phyloP scores from a whole-genome alignment of 2,329 filamentous ascomycete species.

The Ascocoryne sarcoides region DNA sequence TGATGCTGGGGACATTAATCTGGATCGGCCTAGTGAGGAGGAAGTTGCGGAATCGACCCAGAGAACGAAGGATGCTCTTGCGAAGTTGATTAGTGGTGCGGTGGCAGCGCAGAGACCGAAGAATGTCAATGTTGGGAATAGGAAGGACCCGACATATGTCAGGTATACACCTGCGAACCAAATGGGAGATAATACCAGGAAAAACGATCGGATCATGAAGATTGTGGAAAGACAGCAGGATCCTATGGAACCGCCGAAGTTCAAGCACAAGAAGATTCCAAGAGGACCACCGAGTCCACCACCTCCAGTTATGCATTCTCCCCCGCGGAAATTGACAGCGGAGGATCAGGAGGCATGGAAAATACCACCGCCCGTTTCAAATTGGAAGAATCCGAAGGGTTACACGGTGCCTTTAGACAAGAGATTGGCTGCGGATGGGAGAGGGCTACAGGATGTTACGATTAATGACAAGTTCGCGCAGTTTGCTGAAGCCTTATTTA shows the following conservation, averaged over 20 bases:
- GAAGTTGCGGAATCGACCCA: slow-evolving; percentile 78
- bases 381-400: slow-evolving; percentile 99
- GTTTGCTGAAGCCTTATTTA: slow-evolving; percentile 88
- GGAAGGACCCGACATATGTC: slow-evolving; percentile 85
- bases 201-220: slow-evolving; percentile 96
- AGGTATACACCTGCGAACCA: slow-evolving; percentile 93
- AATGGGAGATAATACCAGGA: slow-evolving; percentile 80
- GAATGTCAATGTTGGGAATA: slow-evolving; percentile 73
- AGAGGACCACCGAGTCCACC: slow-evolving; percentile 86
- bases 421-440: slow-evolving; percentile 84
- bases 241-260: slow-evolving; percentile 94
- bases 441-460: slow-evolving; percentile 82
- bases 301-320: slow-evolving; percentile 89
- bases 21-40: slow-evolving; percentile 77
- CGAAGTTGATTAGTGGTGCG: slow-evolving; percentile 72
- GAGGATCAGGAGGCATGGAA: slow-evolving; percentile 97
- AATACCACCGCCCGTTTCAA: slow-evolving; percentile 82
- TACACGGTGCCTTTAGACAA: slow-evolving; percentile 96
- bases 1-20: slow-evolving; percentile 81
- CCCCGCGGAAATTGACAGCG: slow-evolving; percentile 87
- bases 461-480: slow-evolving; percentile 99
- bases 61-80: slow-evolving; percentile 78
- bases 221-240: slow-evolving; percentile 91
- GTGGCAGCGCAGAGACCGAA: slow-evolving; percentile 92
- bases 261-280: slow-evolving; percentile 98